Percentiles rank a stretch among this genome's conserved stretches.
These are phyloP conservation scores for Tricholoma matsutake DNA, from an alignment of 768 basidiomycete genomes.

Conservation along the genomic window DNA sequence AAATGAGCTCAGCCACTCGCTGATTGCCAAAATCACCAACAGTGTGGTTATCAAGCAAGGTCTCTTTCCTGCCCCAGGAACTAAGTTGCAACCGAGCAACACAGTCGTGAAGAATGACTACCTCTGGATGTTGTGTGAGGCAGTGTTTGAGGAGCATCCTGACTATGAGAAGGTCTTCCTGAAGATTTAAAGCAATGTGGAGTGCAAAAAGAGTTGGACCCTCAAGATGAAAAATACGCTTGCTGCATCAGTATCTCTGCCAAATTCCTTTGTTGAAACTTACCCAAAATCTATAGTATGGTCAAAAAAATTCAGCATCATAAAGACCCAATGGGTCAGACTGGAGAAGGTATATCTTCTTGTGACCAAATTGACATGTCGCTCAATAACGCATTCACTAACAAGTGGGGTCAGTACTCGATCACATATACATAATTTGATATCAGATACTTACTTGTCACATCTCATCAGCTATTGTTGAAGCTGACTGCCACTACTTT, in stretches of 20 bases:
- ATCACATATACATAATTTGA: not conserved
- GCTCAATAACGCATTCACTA: constrained; percentile 8
- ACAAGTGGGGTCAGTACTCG: not conserved
- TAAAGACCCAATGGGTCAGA: constrained; percentile 5
- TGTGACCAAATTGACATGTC: constrained; percentile 13
- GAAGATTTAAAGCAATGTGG: not conserved
- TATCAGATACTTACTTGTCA: constrained; percentile 1
- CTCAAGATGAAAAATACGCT: not conserved
- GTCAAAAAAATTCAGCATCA: not conserved
- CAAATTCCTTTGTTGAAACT: not conserved
- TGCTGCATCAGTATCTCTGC: not conserved
- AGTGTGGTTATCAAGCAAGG: not conserved
- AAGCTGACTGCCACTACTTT: not conserved
- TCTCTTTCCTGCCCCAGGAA: not conserved
- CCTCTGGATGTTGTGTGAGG: not conserved
- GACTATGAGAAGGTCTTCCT: not conserved
- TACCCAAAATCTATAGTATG: not conserved
- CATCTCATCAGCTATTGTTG: not conserved
- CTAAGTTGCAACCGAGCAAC: not conserved
- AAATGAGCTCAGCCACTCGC: not conserved
- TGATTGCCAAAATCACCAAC: not conserved
- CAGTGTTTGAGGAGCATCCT: not conserved
- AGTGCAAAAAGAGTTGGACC: not conserved
- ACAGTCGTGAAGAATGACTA: not conserved
- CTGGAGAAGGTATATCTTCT: constrained; percentile 15